Percentiles rank a stretch among this genome's conserved stretches.
These are phyloP conservation scores for Ploettnerulaceae sp. DNA, from an alignment of 2,329 filamentous ascomycete genomes.

Conservation along the genomic window DNA sequence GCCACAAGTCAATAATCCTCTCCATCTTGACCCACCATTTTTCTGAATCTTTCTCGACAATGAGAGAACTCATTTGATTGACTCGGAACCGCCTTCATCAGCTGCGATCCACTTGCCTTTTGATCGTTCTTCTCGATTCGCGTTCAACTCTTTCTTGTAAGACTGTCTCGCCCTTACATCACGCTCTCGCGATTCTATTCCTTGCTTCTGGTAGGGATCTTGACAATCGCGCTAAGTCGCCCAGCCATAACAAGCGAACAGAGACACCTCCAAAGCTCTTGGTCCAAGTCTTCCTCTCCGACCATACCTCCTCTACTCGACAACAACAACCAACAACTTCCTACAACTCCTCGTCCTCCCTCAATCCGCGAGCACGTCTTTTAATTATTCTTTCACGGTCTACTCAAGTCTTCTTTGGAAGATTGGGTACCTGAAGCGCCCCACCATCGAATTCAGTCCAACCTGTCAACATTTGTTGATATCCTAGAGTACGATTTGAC, in stretches of 20 bases:
- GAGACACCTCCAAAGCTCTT: neutral
- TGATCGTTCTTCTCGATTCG: neutral
- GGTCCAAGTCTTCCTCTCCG: slow-evolving; percentile 3
- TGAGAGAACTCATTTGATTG: neutral
- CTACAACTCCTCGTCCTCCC: slow-evolving; percentile 1
- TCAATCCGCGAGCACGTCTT: slow-evolving; percentile 27
- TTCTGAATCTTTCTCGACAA: neutral
- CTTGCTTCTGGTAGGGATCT: slow-evolving; percentile 9
- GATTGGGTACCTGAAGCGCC: slow-evolving; percentile 17
- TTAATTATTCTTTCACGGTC: slow-evolving; percentile 13
- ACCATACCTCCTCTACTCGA: slow-evolving; percentile 5
- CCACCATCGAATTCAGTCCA: slow-evolving; percentile 8
- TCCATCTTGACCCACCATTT: neutral
- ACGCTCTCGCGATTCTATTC: neutral
- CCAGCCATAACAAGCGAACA: slow-evolving; percentile 3
- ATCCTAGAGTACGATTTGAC: slow-evolving; percentile 13
- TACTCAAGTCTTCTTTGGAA: slow-evolving; percentile 17
- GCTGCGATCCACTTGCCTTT: neutral
- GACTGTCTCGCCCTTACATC: slow-evolving; percentile 4
- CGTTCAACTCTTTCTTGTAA: neutral
- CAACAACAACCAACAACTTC: slow-evolving; percentile 10
- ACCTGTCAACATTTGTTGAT: slow-evolving; percentile 28
- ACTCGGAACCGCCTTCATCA: neutral
- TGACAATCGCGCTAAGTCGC: slow-evolving; percentile 10
- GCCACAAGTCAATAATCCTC: neutral